Conservation (phyloP, 306 rosid genomes). For the Hippophae gyantsensis region DNA sequence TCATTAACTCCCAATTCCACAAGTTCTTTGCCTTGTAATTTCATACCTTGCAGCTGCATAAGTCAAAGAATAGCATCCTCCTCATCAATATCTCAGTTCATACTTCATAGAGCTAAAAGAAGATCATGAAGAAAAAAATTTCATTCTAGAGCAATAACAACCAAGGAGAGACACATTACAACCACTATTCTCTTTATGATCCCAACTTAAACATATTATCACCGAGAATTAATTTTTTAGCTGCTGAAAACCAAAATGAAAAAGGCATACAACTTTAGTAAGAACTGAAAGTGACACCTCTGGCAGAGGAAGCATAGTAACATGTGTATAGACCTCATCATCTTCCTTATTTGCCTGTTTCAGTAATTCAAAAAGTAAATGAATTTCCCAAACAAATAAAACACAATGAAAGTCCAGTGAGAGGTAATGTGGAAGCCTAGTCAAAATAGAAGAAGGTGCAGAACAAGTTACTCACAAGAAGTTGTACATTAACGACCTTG, state of each 20-base stretch:
- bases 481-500: conserved; percentile 69
- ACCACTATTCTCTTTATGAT: conserved; percentile 1
- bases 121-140: not conserved
- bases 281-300: conserved; percentile 46
- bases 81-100: conserved; percentile 11
- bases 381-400: conserved; percentile 7
- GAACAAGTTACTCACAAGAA: conserved; percentile 52
- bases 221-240: not conserved
- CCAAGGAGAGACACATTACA: conserved; percentile 8
- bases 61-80: conserved; percentile 6
- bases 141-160: conserved; percentile 12
- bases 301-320: conserved; percentile 68
- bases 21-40: conserved; percentile 49
- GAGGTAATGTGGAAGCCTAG: conserved; percentile 3
- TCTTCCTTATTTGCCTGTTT: conserved; percentile 89
- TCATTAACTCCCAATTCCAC: conserved; percentile 55
- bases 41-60: conserved; percentile 49
- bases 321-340: conserved; percentile 91
- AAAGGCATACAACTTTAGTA: not conserved
- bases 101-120: not conserved
- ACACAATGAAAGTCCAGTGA: conserved; percentile 4
- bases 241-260: conserved; percentile 17
- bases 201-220: not conserved
- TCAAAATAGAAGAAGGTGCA: conserved; percentile 5
- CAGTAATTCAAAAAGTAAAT: conserved; percentile 7